Evolutionary conservation across 768 basidiomycete genomes (phyloP), one percentile per base, ranked within the genome.

Genomic region (Leccinum subgranulosum): DNA sequence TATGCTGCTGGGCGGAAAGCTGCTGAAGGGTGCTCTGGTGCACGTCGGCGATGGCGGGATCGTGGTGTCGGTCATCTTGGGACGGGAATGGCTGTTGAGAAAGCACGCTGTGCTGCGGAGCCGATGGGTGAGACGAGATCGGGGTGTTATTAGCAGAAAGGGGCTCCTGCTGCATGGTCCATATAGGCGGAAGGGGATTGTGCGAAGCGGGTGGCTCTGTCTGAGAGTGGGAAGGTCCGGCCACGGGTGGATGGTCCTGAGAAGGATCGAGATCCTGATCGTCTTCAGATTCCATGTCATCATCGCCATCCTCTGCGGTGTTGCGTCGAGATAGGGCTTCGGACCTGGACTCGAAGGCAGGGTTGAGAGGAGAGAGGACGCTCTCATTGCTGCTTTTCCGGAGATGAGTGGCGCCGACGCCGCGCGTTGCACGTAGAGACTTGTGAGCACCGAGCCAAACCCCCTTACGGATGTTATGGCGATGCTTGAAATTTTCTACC

Each of bases 401-500:
- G 50, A 74, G 68, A 63, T 69, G 66, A 34, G 65, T 68, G 55
- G 63, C 62, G 12, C 73, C 69, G 4, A 70, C 64, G 41, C 66
- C 70, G 51, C 70, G 72, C 46, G 69, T 54, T 19, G 68, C 65
- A 55, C 74, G 73, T 36, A 68, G 62, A 53, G 67, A 67, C 47
- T 71, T 74, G 53, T 75, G 79, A 29, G 69, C 68, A 27, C 79
- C 77, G 19, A 71, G 74, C 81, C 81, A 86, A 19, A 80, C 73
- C 1, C 90, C 90, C 23, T 82, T 81, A 45, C 84, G 81, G 59
- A 95, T 90, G 57, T 84, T 84, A 61, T 88, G 83, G 33, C 93
- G 85, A 64, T 83, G 81, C 75, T 94, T 94, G 78, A 94, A 95
- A 70, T 92, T 92, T 69, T 94, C 92, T 54, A 95, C 81, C 93